A percentile compares a stretch with the other conserved stretches of the same genome.
These are phyloP conservation scores for Solanum pimpinellifolium DNA, from an alignment of 257 asterid genomes.

Conservation along the genomic window DNA sequence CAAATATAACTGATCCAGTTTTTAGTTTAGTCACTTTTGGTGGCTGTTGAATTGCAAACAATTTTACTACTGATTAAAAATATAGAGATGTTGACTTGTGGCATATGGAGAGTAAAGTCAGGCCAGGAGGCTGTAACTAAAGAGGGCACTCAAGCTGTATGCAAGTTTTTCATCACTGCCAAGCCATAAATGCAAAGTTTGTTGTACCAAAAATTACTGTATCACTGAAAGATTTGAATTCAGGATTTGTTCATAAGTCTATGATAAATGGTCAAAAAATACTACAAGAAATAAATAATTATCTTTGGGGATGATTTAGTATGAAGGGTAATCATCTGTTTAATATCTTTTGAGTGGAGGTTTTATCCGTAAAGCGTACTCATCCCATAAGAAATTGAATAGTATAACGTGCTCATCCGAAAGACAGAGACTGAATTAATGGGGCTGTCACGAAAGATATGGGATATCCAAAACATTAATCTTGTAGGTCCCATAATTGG, in stretches of 20 bases:
- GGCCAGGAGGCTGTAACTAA: neutral
- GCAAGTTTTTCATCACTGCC: neutral
- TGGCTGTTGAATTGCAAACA: neutral
- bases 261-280: neutral
- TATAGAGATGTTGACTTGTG: neutral
- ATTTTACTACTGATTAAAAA: neutral
- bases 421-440: neutral
- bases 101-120: neutral
- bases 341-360: too few relatives aligned
- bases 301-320: neutral
- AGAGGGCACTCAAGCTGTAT: neutral
- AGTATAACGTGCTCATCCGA: neutral
- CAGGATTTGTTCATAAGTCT: neutral
- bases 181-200: neutral
- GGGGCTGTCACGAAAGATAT: neutral
- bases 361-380: too few relatives aligned
- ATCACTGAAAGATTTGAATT: neutral
- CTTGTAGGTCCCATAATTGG: neutral
- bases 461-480: neutral
- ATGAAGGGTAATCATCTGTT: neutral
- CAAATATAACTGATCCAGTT: neutral
- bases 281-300: neutral
- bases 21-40: neutral
- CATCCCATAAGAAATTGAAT: too few relatives aligned
- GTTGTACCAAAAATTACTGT: neutral